Evolutionary conservation across 495 filamentous ascomycete genomes (phyloP), one percentile per base, ranked within the genome.

Genomic region (Cairneyella variabilis): DNA sequence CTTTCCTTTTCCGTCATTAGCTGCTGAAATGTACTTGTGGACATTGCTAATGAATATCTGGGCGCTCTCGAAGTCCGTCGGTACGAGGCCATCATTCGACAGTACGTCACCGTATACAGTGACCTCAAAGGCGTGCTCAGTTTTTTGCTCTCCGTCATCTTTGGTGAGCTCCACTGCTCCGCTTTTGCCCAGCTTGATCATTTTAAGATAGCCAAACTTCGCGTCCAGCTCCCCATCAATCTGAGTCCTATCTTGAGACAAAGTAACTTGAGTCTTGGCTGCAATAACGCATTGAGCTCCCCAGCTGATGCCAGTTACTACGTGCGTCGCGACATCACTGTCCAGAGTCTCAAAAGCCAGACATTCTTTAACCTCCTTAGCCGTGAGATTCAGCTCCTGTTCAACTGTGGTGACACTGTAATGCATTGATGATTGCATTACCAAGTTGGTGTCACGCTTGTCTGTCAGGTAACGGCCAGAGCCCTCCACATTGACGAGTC

Each of bases 1-100:
- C 23, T 52, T 44, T 16, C 66, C 65, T 22, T 60, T 66, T n/a
- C 54, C 65, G 7, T 39, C 34, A 22, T 66, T 60, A 9, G 44
- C 39, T 9, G 22, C 41, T 17, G 23, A 32, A 22, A 56, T 25
- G 16, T 60, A 37, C n/a, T 12, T n/a, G 6, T 51, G 58, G 3
- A 62, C 21, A 3, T 61, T 6, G 2, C 47, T 26, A 0, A 62
- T 40, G 41, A 56, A 62, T 28, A 40, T 38, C 34, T 22, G 32
- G 22, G 52, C 51, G 11, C 54, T 49, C 5, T 21, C 18, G 25
- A 21, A 26, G 16, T 45, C 41, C 8, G 8, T 17, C 25, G 41
- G 41, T 4, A 26, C 4, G 18, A 22, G 17, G 41, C 25, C 16
- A 45, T 45, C 21, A 10, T 6, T 45, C 9, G 16, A 12, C 14